Evolutionary conservation across 1,284 basidiomycete species (phyloP).

Genomic region (Volvariella surrecta): DNA sequence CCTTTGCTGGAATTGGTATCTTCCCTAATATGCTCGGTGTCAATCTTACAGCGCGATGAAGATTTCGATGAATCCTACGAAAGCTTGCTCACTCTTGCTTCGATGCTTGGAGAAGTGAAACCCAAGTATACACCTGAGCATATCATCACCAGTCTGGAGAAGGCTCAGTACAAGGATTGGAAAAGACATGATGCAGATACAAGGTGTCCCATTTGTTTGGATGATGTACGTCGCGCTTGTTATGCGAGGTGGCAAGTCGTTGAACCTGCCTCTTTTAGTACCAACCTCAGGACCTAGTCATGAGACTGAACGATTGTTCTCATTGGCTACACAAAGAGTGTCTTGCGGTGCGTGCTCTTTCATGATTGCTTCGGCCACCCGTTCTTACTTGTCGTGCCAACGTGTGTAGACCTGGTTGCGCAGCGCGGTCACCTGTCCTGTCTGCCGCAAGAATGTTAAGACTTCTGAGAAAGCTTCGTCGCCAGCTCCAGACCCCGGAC

Average conservation of each 20-base stretch:
- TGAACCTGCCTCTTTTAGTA: conserved; percentile 37
- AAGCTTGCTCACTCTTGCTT: conserved; percentile 47
- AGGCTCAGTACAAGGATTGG: conserved; percentile 60
- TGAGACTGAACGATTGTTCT: conserved; percentile 56
- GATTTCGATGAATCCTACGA: conserved; percentile 69
- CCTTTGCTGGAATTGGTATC: background rate
- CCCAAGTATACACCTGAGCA: conserved; percentile 51
- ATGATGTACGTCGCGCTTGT: conserved; percentile 49
- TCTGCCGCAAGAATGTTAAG: conserved; percentile 47
- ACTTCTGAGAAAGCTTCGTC: conserved; percentile 5
- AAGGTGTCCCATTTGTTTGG: conserved; percentile 71
- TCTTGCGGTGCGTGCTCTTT: conserved; percentile 42
- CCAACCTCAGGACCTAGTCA: conserved; percentile 40
- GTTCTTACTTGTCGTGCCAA: conserved; percentile 5
- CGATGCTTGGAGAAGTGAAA: conserved; percentile 53
- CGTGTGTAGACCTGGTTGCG: conserved; percentile 53
- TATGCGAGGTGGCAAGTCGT: background rate
- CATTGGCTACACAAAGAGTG: conserved; percentile 74
- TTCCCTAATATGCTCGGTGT: conserved; percentile 7
- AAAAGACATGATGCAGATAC: conserved; percentile 50
- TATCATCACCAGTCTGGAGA: conserved; percentile 50
- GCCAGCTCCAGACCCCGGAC: conserved; percentile 11
- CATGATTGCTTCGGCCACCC: background rate
- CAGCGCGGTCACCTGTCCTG: conserved; percentile 57
- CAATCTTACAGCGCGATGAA: conserved; percentile 48